phyloP scores from a whole-genome alignment of 495 filamentous ascomycete species.

The Xylaria castorea region DNA sequence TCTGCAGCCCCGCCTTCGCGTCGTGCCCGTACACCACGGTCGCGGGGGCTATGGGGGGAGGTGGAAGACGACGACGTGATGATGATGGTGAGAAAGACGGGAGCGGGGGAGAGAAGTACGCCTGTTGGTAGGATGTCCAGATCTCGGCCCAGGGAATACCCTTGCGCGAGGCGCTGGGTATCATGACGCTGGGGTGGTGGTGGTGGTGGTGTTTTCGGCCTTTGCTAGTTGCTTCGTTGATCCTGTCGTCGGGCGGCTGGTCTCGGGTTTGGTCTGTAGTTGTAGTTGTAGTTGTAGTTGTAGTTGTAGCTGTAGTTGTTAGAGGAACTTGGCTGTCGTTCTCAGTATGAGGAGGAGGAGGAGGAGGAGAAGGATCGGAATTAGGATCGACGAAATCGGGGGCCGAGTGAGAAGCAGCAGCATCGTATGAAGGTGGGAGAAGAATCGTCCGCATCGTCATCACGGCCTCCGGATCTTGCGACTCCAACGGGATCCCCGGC shows the following conservation, averaged over 20 bases:
- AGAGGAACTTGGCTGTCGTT: neutral
- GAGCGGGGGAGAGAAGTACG: neutral
- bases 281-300: no score
- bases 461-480: constrained; percentile 78
- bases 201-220: neutral
- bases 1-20: constrained; percentile 69
- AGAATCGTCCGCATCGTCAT: constrained; percentile 91
- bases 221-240: neutral
- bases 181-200: constrained; percentile 25
- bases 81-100: neutral
- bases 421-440: neutral
- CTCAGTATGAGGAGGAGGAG: neutral
- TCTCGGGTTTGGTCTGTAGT: neutral
- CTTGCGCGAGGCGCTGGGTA: constrained; percentile 60
- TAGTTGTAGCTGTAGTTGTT: no score
- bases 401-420: neutral
- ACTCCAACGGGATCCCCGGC: constrained; percentile 71
- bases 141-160: constrained; percentile 74
- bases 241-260: neutral
- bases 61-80: neutral
- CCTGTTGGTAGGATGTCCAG: constrained; percentile 37
- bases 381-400: neutral
- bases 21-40: constrained; percentile 90
- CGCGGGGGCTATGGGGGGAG: constrained; percentile 22
- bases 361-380: no score